Evolutionary conservation across 306 rosid genomes (phyloP), one percentile per base, ranked within the genome.

Genomic region (Trifolium repens): DNA sequence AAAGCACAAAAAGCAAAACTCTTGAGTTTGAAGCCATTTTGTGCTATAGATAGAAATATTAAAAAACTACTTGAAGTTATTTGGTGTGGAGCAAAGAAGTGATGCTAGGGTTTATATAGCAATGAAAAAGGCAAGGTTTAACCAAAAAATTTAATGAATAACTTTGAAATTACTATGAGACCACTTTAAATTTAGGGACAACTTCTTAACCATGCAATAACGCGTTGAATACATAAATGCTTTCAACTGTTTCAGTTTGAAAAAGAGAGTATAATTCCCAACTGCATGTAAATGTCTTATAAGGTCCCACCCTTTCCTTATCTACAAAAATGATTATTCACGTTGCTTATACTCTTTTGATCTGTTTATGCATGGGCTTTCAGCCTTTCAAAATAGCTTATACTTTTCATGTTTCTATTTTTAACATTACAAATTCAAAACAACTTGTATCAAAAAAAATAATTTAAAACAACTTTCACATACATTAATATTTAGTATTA

Each of bases 191-290:
- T 79, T 44, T 44, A 40, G 70, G 0, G 58, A 71, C 24, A 77
- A 83, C 86, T 81, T 78, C 87, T 77, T 81, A 88, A 79, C 91
- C 78, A 80, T 34, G 82, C 72, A 69, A 50, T 5, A 52, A 60
- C 77, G 84, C 77, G 87, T 78, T 78, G 78, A 47, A 54, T 53
- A 63, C 79, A 81, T 85, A 79, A 84, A 83, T 88, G 89, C 75
- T n/a, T 83, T 57, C 91, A 90, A 86, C 96, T 70, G 86, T 64
- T 68, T 1, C 39, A 1, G 46, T 76, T 71, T 77, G 84, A 68
- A 84, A 84, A 82, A 77, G 79, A 72, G 66, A 67, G 14, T 49
- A 15, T 24, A 8, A 10, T 14, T 5, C 60, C 67, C 64, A 76
- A 81, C 78, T 14, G 35, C 35, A 32, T 32, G 69, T 42, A 71